Evolutionary conservation across 2,329 filamentous ascomycete genomes (phyloP), one percentile per base, ranked within the genome.

Genomic region (Talaromyces sp.): DNA sequence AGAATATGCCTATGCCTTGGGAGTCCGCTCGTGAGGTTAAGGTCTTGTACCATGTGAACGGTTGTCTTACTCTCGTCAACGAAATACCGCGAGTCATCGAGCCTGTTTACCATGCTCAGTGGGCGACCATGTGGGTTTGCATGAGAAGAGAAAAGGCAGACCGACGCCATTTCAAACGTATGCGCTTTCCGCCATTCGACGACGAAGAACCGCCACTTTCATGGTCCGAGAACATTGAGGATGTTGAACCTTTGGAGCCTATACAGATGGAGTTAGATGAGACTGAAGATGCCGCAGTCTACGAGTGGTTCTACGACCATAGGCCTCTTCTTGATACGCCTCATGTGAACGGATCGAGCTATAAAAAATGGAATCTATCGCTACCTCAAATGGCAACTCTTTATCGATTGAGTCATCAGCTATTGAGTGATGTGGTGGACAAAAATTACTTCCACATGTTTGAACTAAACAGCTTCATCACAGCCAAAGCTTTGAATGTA

Each of bases 1-100:
- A 99, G 82, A 99, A 99, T 73, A 99, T 99, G 95, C 95, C 95
- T 3, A 99, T 99, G 95, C 95, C 95, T 0, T 99, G 95, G 95
- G 95, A 99, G 81, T 95, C 93, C 65, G 89, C 92, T 31, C 88
- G 93, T 68, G 95, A 99, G 74, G 96, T 99, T 68, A 98, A 98
- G 81, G 95, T 99, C 33, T 84, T 99, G 13, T 99, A 99, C 78
- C 95, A 99, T 75, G 93, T 98, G 73, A 99, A 99, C 74, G 95
- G 95, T 35, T 99, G 96, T 74, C 80, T 99, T 79, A 99, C 95
- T 1, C 82, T 99, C 64, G 96, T 99, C 73, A 99, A 99, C 77
- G 95, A 99, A 82, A 92, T 90, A 7, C 95, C 96, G 14, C 87
- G 96, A 72, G 96, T 99, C 63, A 98, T 99, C 73, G 95, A 98